phyloP scores from a whole-genome alignment of 768 basidiomycete species.

The Mycena capillaripes region DNA sequence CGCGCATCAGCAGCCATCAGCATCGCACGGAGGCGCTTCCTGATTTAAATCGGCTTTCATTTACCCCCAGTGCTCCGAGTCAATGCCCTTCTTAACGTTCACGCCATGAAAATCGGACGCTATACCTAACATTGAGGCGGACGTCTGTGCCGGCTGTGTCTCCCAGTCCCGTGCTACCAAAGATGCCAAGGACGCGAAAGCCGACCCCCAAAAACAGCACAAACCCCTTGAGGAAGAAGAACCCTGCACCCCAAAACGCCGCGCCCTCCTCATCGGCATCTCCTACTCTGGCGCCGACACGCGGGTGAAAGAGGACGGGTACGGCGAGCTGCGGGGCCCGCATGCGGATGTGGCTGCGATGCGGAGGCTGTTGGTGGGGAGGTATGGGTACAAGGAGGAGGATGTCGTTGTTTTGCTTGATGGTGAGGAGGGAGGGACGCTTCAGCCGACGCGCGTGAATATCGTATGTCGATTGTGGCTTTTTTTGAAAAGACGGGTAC shows the following conservation, averaged over 20 bases:
- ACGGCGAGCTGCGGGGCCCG: constrained; percentile 18
- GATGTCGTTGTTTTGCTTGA: constrained; percentile 25
- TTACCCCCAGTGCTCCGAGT: too few relatives aligned
- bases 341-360: constrained; percentile 25
- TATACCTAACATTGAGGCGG: constrained; percentile 1
- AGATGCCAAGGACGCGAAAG: too few relatives aligned
- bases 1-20: too few relatives aligned
- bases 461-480: constrained; percentile 33
- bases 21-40: too few relatives aligned
- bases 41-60: too few relatives aligned
- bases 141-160: neutral
- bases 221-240: too few relatives aligned
- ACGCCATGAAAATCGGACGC: constrained; percentile 33
- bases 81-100: too few relatives aligned
- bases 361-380: constrained; percentile 11
- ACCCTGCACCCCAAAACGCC: neutral
- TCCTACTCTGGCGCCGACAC: neutral
- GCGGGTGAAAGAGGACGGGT: neutral
- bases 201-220: too few relatives aligned
- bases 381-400: constrained; percentile 13
- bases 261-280: constrained; percentile 33
- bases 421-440: neutral
- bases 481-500: too few relatives aligned
- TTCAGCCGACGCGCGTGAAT: constrained; percentile 29
- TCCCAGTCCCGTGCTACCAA: too few relatives aligned